Evolutionary conservation across 106 monocot genomes (phyloP), one percentile per base, ranked within the genome.

Genomic region (Dactylorhiza incarnata): DNA sequence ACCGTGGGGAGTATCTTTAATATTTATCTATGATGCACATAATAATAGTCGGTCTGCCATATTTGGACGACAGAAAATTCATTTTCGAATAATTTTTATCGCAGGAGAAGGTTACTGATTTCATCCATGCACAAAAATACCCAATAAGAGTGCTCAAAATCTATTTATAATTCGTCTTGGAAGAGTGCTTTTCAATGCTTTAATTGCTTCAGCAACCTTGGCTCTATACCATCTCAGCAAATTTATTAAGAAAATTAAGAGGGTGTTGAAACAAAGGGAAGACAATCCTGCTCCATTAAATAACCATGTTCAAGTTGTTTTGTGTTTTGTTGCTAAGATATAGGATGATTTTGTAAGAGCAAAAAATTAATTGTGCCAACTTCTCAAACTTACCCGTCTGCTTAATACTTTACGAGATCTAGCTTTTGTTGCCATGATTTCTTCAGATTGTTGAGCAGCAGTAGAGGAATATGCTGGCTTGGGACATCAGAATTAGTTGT

Each of bases 161-260:
- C n/a, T n/a, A n/a, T n/a, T n/a, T n/a, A n/a, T n/a, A n/a, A n/a
- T n/a, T n/a, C n/a, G n/a, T n/a, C n/a, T n/a, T 78, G 85, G 85
- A 10, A 85, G 48, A 24, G 75, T 74, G 9, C 73, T 83, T 78
- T 83, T 65, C 46, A 88, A 73, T 45, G 78, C 83, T 73, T 78
- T 85, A 49, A 88, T 81, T 78, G 72, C 85, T 76, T 83, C 81
- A 20, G 75, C 5, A 51, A 88, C 80, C 73, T 75, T 88, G 13
- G 75, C 78, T 83, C 78, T 80, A 12, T 81, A 73, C 26, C 43
- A 46, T n/a, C n/a, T 22, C 25, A 79, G 47, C 24, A 68, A 72
- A 48, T 24, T 26, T 44, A 22, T 4, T 15, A 48, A 54, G 6
- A 15, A 46, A 58, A 2, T 15, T 16, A 58, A 25, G 9, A 58